Percentiles rank a stretch among this genome's conserved stretches.
Conservation (phyloP, 2,329 filamentous ascomycete genomes). For the Xylariaceae sp. region DNA sequence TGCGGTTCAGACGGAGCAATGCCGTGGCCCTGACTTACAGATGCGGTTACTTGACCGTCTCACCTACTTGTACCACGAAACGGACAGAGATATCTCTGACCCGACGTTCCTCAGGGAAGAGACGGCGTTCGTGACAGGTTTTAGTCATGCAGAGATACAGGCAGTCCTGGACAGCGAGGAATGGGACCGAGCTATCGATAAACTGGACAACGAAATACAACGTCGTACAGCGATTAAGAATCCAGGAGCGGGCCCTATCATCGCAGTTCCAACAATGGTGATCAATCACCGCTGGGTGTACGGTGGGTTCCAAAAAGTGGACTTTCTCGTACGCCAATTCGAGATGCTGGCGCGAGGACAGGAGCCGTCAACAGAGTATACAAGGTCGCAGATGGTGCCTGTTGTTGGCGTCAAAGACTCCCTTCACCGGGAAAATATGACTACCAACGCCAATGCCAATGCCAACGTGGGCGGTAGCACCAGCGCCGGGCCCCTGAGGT, state of each 20-base stretch:
- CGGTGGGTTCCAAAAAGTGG: constrained; percentile 67
- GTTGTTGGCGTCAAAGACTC: constrained; percentile 14
- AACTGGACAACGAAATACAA: constrained; percentile 24
- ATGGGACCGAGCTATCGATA: constrained; percentile 35
- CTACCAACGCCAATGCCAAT: too few relatives aligned
- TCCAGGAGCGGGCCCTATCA: constrained; percentile 41
- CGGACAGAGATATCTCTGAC: constrained; percentile 41
- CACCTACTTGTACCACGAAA: constrained; percentile 42
- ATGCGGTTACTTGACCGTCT: constrained; percentile 41
- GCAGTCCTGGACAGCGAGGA: constrained; percentile 24
- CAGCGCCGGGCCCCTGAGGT: too few relatives aligned
- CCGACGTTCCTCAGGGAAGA: constrained; percentile 11
- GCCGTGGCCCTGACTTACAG: constrained; percentile 33
- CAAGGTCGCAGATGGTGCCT: constrained; percentile 15
- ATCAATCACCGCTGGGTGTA: constrained; percentile 67
- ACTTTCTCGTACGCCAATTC: constrained; percentile 66
- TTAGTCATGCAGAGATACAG: constrained; percentile 9
- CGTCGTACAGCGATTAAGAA: constrained; percentile 15
- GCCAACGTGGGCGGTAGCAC: too few relatives aligned
- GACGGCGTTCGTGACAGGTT: constrained; percentile 17
- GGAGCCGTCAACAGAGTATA: constrained; percentile 13
- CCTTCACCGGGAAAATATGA: not conserved
- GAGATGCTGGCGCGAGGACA: constrained; percentile 45
- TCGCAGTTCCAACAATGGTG: constrained; percentile 71
- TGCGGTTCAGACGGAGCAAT: constrained; percentile 10